Evolutionary conservation across 306 rosid genomes (phyloP), one percentile per base, ranked within the genome.

Genomic region (Benincasa hispida): DNA sequence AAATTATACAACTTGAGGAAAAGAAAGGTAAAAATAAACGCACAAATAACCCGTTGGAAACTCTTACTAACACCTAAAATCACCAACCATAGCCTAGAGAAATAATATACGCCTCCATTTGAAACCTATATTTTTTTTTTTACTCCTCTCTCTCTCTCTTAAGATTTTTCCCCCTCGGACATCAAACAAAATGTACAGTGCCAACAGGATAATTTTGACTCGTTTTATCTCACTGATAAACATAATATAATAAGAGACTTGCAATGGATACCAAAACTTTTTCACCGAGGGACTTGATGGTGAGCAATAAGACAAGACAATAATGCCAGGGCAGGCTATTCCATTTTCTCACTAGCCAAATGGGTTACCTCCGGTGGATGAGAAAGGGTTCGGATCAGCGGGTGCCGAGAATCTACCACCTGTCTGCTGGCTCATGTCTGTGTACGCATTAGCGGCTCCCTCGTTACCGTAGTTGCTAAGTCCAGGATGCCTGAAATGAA

Each of bases 311-410:
- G 79, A 58, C 74, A 82, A 50, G 21, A 50, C 55, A 50, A 50
- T 89, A 50, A 50, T 89, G 89, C 81, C 81, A 79, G 77, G 79
- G 82, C 76, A 75, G 79, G 82, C 76, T 80, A 75, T 59, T 68
- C 32, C 72, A 62, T 62, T 82, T 60, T 45, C 74, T 76, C 57
- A 82, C 77, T 79, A 95, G 19, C 93, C 96, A 69, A 95, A 95
- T 69, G 99, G 99, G 79, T 95, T 95, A 62, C 98, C 91, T 76
- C 97, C 84, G 2, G 72, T 67, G 21, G 91, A 76, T 0, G 91
- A 73, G 87, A 76, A 90, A 32, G 89, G 81, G 80, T 78, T 84
- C 66, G 90, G 84, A 69, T 85, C 68, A 50, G 92, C 67, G 27
- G 97, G 82, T 50, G 85, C 88, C 1, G 91, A 83, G 69, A 68